These are phyloP conservation scores for Vigna angularis DNA, from an alignment of 306 rosid genomes.

Conservation along the genomic window DNA sequence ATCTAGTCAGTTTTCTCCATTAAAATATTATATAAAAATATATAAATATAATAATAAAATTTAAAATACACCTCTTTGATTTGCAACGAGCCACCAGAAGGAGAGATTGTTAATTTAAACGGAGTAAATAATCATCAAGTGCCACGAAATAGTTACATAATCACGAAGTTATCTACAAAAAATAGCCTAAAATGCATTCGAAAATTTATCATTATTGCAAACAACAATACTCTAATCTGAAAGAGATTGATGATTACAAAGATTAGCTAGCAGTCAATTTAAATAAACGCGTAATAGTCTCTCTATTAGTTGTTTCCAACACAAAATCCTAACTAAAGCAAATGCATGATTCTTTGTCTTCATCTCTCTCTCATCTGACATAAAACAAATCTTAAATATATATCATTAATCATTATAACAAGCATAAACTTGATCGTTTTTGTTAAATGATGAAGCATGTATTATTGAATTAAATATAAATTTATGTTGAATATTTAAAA, in stretches of 20 bases:
- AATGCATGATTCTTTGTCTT: slow-evolving; percentile 6
- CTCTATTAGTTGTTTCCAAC: slow-evolving; percentile 15
- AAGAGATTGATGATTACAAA: slow-evolving; percentile 10
- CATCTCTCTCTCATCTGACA: not conserved
- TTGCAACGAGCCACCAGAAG: not conserved
- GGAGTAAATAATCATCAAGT: not conserved
- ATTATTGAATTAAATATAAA: not conserved
- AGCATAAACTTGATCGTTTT: not conserved
- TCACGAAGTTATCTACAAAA: not conserved
- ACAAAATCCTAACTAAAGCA: slow-evolving; percentile 24
- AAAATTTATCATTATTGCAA: slow-evolving; percentile 1
- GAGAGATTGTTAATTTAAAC: not conserved
- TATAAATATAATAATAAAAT: not conserved
- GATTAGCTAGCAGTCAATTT: slow-evolving; percentile 21
- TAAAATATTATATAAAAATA: not conserved
- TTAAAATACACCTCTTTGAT: slow-evolving; percentile 1
- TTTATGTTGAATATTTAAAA: not conserved
- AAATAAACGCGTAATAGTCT: not conserved
- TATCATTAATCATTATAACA: not conserved
- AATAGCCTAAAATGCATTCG: not conserved
- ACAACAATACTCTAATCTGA: not conserved
- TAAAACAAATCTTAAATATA: not conserved
- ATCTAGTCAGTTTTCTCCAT: not conserved
- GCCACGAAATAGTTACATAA: not conserved
- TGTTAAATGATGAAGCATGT: not conserved